Conservation (phyloP, 2,329 filamentous ascomycete genomes). For the Ascochyta pisi region DNA sequence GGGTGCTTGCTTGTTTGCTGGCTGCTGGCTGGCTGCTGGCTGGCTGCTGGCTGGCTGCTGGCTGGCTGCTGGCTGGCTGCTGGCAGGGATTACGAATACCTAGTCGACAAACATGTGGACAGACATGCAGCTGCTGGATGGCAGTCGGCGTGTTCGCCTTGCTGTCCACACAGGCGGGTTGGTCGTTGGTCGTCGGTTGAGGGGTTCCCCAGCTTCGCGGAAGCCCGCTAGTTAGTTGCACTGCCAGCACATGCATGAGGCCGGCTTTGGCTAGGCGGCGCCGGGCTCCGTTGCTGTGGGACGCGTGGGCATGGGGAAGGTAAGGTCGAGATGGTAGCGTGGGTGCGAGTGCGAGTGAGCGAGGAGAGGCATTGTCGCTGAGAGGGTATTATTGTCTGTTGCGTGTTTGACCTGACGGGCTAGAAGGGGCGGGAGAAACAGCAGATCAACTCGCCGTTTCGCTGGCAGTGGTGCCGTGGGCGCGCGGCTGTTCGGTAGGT, state of each 20-base stretch:
- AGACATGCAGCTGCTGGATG: not conserved
- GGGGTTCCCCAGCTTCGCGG: not conserved
- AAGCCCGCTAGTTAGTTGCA: not conserved
- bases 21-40: not conserved
- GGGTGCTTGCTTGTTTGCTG: too few relatives aligned
- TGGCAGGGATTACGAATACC: too few relatives aligned
- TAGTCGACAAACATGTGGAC: too few relatives aligned
- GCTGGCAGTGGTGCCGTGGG: not conserved
- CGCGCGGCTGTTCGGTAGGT: conserved; percentile 12
- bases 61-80: too few relatives aligned
- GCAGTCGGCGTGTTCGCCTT: not conserved
- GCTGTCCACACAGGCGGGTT: too few relatives aligned
- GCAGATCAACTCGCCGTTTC: conserved; percentile 11
- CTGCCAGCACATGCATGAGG: conserved; percentile 1
- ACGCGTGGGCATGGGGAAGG: not conserved
- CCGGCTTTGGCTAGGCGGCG: conserved; percentile 2
- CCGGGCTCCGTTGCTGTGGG: not conserved
- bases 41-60: not conserved
- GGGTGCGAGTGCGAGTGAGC: not conserved
- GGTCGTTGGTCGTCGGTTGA: too few relatives aligned
- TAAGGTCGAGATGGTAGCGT: not conserved
- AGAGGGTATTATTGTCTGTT: not conserved
- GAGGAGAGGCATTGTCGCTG: not conserved
- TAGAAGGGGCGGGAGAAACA: conserved; percentile 6
- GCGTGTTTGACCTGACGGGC: conserved; percentile 1